Conservation (phyloP, 345 rosid genomes). For the Citrus glauca region DNA sequence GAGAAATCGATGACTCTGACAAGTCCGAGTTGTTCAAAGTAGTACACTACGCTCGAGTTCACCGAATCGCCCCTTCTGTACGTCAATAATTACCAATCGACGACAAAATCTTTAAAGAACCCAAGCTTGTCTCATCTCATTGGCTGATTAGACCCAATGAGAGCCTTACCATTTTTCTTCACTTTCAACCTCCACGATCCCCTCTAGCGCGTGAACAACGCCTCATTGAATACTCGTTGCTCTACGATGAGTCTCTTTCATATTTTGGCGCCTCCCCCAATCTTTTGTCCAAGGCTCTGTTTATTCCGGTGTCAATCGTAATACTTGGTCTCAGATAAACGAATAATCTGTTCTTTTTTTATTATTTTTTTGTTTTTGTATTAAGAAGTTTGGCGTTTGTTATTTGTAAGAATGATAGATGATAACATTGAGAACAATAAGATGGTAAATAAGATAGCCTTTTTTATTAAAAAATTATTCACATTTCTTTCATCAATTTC, state of each 20-base stretch:
- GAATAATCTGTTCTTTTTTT: background rate
- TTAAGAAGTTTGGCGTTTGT: too few relatives aligned
- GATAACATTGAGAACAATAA: background rate
- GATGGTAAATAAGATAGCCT: too few relatives aligned
- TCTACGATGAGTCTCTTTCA: background rate
- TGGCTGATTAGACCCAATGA: constrained; percentile 15
- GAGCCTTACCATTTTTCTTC: background rate
- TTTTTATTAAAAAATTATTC: too few relatives aligned
- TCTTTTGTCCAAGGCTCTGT: background rate
- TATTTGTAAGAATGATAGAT: too few relatives aligned
- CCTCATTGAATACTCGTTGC: background rate
- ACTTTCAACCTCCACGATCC: background rate
- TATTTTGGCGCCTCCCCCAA: background rate
- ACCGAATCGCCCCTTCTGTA: background rate
- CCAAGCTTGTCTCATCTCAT: constrained; percentile 21
- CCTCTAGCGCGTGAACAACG: background rate
- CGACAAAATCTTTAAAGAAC: constrained; percentile 15
- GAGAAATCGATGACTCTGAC: background rate
- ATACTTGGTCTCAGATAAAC: background rate
- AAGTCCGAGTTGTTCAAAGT: background rate
- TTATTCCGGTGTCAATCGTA: background rate
- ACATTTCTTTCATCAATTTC: background rate
- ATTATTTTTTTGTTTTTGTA: too few relatives aligned
- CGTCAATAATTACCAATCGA: background rate
- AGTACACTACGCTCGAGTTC: background rate